Conservation (phyloP, 164 flowering plant species). For the Vitis vinifera region ASM3070453v1 NC_081818.1:1188501-1189000, state of each 20-base stretch:
- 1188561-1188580: background rate
- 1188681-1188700: background rate
- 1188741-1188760: background rate
- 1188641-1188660: slow-evolving; percentile 28
- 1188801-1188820: no score
- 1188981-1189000: slow-evolving; percentile 74
- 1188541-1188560: background rate
- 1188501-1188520: slow-evolving; percentile 17
- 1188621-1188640: slow-evolving; percentile 32
- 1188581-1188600: slow-evolving; percentile 29
- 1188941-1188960: slow-evolving; percentile 32
- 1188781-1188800: no score
- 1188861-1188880: no score
- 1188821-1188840: no score
- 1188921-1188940: slow-evolving; percentile 26
- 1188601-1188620: slow-evolving; percentile 21
- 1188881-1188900: no score
- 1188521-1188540: background rate
- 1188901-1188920: background rate
- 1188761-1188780: no score
- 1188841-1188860: no score
- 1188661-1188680: background rate
- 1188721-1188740: no score
- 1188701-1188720: background rate
- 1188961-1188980: slow-evolving; percentile 63